A percentile compares a stretch with the other conserved stretches of the same genome.
These are phyloP conservation scores for Geranium brycei DNA, from an alignment of 345 rosid genomes.

Conservation along the genomic window DNA sequence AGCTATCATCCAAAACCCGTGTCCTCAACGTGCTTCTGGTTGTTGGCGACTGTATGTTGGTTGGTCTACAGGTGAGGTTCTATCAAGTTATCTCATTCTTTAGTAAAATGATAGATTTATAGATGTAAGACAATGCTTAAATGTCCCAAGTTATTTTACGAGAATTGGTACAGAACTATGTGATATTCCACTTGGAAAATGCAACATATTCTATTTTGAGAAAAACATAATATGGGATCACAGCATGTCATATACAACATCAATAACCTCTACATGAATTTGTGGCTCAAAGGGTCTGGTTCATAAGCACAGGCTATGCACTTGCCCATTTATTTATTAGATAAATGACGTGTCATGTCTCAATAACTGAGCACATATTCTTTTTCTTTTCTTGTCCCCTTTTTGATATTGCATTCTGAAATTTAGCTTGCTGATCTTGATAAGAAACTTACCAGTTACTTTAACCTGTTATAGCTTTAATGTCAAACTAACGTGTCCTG, in stretches of 20 bases:
- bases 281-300: too few relatives aligned
- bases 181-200: not conserved
- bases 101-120: not conserved
- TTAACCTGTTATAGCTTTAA: not conserved
- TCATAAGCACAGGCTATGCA: too few relatives aligned
- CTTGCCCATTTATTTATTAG: too few relatives aligned
- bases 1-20: slow-evolving; percentile 31
- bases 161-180: not conserved
- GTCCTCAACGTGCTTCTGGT: slow-evolving; percentile 45
- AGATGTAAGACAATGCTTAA: not conserved
- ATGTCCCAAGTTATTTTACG: not conserved
- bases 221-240: too few relatives aligned
- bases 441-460: not conserved
- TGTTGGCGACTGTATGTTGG: slow-evolving; percentile 58
- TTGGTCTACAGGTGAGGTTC: slow-evolving; percentile 40
- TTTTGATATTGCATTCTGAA: not conserved
- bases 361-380: too few relatives aligned
- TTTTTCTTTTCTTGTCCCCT: not conserved
- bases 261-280: too few relatives aligned
- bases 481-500: not conserved
- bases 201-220: not conserved
- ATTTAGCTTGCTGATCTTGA: too few relatives aligned
- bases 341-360: too few relatives aligned
- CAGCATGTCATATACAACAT: too few relatives aligned
- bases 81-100: not conserved